Percentiles rank a stretch among this genome's conserved stretches.
phyloP scores from a whole-genome alignment of 805 yeast genomes.

The Lipomyces yamadae region DNA sequence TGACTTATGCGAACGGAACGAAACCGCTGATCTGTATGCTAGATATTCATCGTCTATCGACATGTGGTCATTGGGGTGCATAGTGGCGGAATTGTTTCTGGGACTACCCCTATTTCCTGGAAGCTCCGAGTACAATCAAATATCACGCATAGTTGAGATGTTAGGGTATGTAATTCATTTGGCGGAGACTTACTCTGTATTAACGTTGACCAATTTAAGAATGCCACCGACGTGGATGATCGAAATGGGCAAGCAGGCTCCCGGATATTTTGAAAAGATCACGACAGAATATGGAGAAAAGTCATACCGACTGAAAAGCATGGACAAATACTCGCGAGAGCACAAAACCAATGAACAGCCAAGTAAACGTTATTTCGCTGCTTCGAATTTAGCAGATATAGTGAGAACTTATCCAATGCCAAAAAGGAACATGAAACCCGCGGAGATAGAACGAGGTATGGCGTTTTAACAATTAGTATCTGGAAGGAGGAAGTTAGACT shows the following conservation, averaged over 20 bases:
- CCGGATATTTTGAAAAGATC: conserved; percentile 64
- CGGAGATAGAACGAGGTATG: conserved; percentile 52
- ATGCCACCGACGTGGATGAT: conserved; percentile 94
- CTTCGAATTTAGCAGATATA: conserved; percentile 68
- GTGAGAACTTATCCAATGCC: conserved; percentile 69
- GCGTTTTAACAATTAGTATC: not conserved
- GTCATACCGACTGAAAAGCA: conserved; percentile 52
- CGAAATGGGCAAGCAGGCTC: conserved; percentile 87
- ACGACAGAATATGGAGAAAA: conserved; percentile 47
- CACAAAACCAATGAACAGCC: conserved; percentile 64
- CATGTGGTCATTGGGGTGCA: conserved; percentile 97
- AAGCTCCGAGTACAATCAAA: conserved; percentile 87
- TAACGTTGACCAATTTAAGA: conserved; percentile 4
- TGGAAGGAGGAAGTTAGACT: not conserved
- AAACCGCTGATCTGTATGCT: not conserved
- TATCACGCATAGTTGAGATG: conserved; percentile 79
- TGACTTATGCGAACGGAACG: not conserved
- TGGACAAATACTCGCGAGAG: conserved; percentile 57
- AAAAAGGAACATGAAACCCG: conserved; percentile 45
- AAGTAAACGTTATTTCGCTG: conserved; percentile 81
- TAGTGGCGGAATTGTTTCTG: conserved; percentile 83
- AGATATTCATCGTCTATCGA: conserved; percentile 82
- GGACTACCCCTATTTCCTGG: conserved; percentile 97
- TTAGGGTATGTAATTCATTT: conserved; percentile 55
- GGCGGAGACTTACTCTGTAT: not conserved